Base-by-base conservation (phyloP, 2,329 filamentous ascomycete genomes). In the Sarocladiaceae sp. region DNA sequence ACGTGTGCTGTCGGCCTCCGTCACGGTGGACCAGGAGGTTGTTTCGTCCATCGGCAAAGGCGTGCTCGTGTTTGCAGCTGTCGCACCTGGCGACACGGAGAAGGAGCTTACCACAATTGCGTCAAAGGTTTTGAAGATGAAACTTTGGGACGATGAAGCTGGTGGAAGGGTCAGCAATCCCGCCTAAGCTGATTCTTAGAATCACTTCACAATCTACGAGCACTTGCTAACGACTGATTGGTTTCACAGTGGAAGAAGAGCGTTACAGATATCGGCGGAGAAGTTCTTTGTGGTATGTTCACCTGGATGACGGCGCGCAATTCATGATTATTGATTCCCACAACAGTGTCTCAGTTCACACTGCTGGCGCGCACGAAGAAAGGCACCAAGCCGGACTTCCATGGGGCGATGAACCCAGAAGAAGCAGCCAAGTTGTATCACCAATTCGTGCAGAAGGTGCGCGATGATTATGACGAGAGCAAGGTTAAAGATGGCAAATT, bases 401-500 rank as follows among this genome's bases (percentile, higher is more conserved):
- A 96, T 66, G 88, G 88, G 12, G 92, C 94, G 5, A 86, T 93
- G 55, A 82, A 82, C 46, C 86, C 86, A 3, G 83, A 88, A 11
- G 83, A 92, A 53, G 94, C 93, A 22, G 88, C 84, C 61, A 79
- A 79, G 55, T 76, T 97, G 6, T 99, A 97, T 66, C 82, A 92
- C 52, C 78, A 86, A 64, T 97, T 99, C 72, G 83, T 92, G 60
- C 73, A 80, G 49, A 88, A 87, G 60, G 83, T 97, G 37, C 80
- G 84, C 60, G 77, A 84, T 51, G 77, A 83, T 2, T 96, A 97
- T 66, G 68, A 74, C 4, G 69, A 80, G 6, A 88, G 90, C 8
- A 85, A 79, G 57, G 92, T 99, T 54, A 91, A 96, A 66, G 87
- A 99, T 66, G 94, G 95, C n/a, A 84, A 93, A 26, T 99, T 99